A percentile compares a stretch with the other conserved stretches of the same genome.
Conservation (phyloP, 208 protist species). For the Leishmania aethiopica region DNA sequence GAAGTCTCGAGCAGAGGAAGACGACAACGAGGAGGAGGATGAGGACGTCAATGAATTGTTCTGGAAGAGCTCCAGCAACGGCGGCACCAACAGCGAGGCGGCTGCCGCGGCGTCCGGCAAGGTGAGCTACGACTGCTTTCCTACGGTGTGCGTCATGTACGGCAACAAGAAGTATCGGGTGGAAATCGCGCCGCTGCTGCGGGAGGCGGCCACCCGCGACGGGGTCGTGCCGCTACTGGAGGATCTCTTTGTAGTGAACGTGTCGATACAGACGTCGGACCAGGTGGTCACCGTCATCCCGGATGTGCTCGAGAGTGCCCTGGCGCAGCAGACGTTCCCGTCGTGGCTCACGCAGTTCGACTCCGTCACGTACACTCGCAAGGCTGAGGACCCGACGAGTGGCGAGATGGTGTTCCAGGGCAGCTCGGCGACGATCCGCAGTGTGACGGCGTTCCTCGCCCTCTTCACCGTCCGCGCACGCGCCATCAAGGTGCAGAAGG, state of each 20-base stretch:
- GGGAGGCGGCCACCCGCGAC: slow-evolving; percentile 39
- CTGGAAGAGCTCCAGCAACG: not conserved
- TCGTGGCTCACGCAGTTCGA: slow-evolving; percentile 86
- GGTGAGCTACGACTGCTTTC: slow-evolving; percentile 60
- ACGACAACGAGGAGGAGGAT: slow-evolving; percentile 23
- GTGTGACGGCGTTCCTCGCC: slow-evolving; percentile 74
- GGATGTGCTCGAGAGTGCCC: slow-evolving; percentile 68
- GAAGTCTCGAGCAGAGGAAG: not conserved
- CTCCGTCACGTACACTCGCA: slow-evolving; percentile 78
- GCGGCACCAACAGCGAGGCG: not conserved
- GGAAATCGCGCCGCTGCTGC: slow-evolving; percentile 55
- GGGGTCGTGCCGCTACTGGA: slow-evolving; percentile 42
- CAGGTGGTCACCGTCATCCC: slow-evolving; percentile 76
- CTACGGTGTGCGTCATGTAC: slow-evolving; percentile 38
- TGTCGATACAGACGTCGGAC: slow-evolving; percentile 52
- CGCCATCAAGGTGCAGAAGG: slow-evolving; percentile 66
- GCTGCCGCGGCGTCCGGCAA: not conserved
- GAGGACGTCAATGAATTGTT: slow-evolving; percentile 4
- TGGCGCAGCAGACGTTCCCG: slow-evolving; percentile 63
- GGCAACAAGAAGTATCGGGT: slow-evolving; percentile 53
- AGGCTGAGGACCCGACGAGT: slow-evolving; percentile 60
- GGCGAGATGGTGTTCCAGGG: slow-evolving; percentile 90
- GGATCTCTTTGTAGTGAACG: slow-evolving; percentile 79
- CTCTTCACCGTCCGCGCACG: slow-evolving; percentile 75
- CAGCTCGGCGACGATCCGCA: slow-evolving; percentile 57